Evolutionary conservation across 2,329 filamentous ascomycete species (phyloP), one percentile per base, ranked within the genome.

Genomic region (Leptographium galeiforme): DNA sequence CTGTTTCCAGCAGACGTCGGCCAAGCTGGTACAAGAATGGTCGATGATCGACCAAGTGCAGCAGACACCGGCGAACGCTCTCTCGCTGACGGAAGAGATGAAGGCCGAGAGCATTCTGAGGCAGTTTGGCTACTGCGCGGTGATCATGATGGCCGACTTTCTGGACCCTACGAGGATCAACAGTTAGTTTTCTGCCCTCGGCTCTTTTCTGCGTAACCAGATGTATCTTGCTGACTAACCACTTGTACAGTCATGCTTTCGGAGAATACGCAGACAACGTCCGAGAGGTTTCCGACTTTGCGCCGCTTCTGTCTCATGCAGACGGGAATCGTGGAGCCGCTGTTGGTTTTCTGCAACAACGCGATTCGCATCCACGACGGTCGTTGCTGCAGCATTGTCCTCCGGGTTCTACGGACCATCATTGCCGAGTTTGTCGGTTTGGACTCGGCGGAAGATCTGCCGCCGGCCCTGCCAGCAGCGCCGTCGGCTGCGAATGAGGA

Each of bases 101-200:
- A 95, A 96, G 68, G 84, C 88, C 8, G 93, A 98, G 67, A 97
- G 91, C 63, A 94, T 98, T 34, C 72, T 98, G 47, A 82, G 93
- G 19, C 89, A 96, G 65, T 77, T 97, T 50, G 96, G 91, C 0
- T 93, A 94, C 67, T 89, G 89, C 4, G 88, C 90, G 1, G 89
- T 96, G 34, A 84, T 93, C 61, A 89, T 97, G 77, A 85, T 96
- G 57, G 88, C 89, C 8, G 87, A 89, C 60, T 82, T 97, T 61
- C 74, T 98, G 25, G 90, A 95, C 64, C 87, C 89, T 14, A 75
- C 76, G 49, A 72, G 80, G 70, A 75, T 68, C 66, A 83, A 60
- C 19, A 50, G 81, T 84, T 73, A 70, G 75, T 67, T 33, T 50
- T 6, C 30, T 6, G 7, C 40, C 19, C 8, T 5, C 16, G 6